A percentile compares a stretch with the other conserved stretches of the same genome.
These are phyloP conservation scores for Phanerochaete carnosa DNA, from an alignment of 768 basidiomycete genomes.

Conservation along the genomic window DNA sequence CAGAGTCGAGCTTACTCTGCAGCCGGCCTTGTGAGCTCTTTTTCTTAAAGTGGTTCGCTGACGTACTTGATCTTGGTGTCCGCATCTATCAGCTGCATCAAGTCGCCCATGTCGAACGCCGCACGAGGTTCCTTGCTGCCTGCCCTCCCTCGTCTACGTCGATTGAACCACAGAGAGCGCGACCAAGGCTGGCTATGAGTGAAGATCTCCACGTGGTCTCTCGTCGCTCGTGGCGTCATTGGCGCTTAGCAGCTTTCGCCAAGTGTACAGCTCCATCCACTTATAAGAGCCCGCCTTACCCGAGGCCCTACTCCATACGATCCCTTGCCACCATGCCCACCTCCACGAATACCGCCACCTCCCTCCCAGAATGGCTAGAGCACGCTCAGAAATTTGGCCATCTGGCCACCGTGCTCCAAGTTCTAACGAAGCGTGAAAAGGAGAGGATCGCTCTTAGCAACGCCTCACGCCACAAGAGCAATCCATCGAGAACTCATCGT, in stretches of 20 bases:
- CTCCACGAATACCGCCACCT: background rate
- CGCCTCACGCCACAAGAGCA: constrained; percentile 19
- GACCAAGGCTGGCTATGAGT: too few relatives aligned
- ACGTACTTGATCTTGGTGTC: constrained; percentile 51
- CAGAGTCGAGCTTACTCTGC: constrained; percentile 76
- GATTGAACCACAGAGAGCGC: background rate
- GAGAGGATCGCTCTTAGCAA: constrained; percentile 30
- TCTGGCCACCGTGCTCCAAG: constrained; percentile 30
- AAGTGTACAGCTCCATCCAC: background rate
- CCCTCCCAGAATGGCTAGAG: constrained; percentile 25
- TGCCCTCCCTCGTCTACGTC: background rate
- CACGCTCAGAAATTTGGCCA: constrained; percentile 22
- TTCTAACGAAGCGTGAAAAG: constrained; percentile 37
- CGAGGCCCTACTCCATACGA: background rate
- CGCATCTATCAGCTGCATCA: constrained; percentile 33
- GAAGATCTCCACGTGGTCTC: background rate
- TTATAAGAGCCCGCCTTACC: background rate
- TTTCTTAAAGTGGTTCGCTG: background rate
- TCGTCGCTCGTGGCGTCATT: background rate
- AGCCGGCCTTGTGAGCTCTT: background rate
- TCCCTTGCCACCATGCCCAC: background rate
- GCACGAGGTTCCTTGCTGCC: too few relatives aligned
- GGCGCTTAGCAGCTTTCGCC: background rate
- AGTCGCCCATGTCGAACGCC: background rate
- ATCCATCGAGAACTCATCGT: constrained; percentile 19